Percentiles rank a stretch among this genome's conserved stretches.
Conservation (phyloP, 23 red algal species). For the Chondrus crispus region DNA sequence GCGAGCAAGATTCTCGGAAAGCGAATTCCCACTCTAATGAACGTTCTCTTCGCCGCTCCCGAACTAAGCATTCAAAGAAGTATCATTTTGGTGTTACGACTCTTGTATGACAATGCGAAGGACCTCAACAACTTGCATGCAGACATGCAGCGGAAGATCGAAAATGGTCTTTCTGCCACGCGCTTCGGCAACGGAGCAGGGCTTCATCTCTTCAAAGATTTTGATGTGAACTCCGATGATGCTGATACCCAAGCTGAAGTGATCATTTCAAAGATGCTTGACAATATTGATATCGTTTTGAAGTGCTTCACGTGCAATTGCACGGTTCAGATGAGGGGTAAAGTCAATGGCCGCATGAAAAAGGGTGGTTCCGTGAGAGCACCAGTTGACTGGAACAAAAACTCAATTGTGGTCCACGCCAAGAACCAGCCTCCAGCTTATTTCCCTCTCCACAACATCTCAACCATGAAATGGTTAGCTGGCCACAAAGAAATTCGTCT, state of each 20-base stretch:
- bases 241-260: background rate
- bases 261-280: background rate
- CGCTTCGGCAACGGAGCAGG: background rate
- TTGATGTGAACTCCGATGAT: background rate
- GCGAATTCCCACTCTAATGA: constrained; percentile 3
- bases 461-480: background rate
- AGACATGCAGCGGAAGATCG: background rate
- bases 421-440: background rate
- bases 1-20: background rate
- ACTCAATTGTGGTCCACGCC: constrained; percentile 1
- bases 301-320: background rate
- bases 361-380: background rate
- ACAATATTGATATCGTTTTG: background rate
- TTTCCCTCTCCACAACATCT: background rate
- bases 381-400: constrained; percentile 14
- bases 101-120: background rate
- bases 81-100: constrained; percentile 17
- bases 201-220: background rate
- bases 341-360: background rate
- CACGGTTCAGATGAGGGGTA: background rate
- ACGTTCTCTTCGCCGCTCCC: background rate
- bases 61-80: constrained; percentile 62
- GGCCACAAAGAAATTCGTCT: background rate
- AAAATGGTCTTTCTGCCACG: background rate
- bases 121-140: background rate